These are phyloP conservation scores for Ophiostoma australiae DNA, from an alignment of 2,329 filamentous ascomycete genomes.

Conservation along the genomic window DNA sequence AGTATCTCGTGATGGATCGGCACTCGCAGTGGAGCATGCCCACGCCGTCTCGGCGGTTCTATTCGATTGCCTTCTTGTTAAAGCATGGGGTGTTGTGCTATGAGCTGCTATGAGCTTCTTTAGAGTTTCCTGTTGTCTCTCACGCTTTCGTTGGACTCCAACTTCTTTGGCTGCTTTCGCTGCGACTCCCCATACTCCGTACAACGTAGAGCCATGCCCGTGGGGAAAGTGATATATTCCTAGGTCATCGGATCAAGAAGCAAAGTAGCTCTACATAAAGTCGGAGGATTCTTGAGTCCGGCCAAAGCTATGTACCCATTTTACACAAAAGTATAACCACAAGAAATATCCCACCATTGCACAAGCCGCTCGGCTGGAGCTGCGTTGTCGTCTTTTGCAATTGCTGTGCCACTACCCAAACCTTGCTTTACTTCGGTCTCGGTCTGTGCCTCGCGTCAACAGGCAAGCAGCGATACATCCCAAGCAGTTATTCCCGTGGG, in stretches of 20 bases:
- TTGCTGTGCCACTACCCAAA: neutral
- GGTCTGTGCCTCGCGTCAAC: neutral
- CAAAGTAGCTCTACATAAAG: neutral
- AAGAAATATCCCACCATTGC: neutral
- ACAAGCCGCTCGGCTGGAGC: neutral
- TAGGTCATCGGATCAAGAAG: neutral
- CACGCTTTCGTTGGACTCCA: neutral
- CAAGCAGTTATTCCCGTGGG: neutral
- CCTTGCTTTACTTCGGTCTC: neutral
- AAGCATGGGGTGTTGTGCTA: neutral
- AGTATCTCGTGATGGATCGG: slow-evolving; percentile 4
- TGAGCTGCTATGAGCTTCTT: neutral
- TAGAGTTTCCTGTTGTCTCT: too few relatives aligned
- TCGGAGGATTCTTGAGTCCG: neutral
- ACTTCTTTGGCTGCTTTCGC: neutral
- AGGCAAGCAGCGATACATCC: neutral
- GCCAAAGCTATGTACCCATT: neutral
- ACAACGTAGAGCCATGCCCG: neutral
- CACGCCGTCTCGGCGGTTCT: slow-evolving; percentile 1
- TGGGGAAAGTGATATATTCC: neutral
- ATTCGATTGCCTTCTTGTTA: neutral
- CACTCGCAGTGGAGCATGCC: neutral
- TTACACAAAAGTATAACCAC: neutral
- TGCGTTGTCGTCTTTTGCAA: neutral
- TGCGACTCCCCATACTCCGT: neutral